Evolutionary conservation across 164 flowering plant genomes (phyloP), one percentile per base, ranked within the genome.

Genomic region (Taxillus chinensis): DNA sequence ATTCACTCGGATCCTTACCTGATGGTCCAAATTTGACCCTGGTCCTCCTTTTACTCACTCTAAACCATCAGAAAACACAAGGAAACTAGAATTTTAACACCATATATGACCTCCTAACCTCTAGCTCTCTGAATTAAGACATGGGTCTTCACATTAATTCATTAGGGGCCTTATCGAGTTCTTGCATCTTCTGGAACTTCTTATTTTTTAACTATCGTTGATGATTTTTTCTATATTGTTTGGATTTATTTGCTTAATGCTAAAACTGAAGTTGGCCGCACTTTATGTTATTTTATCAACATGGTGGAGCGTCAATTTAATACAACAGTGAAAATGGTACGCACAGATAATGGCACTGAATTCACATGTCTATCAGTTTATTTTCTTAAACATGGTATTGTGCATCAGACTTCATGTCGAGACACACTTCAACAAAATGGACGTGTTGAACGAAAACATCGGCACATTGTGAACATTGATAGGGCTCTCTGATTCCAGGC

Each of bases 151-250:
- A n/a, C n/a, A n/a, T n/a, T n/a, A n/a, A 60, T 66, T 41, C 63
- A 66, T 42, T 39, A 53, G 68, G 68, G 68, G 12, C 15, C 68
- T 9, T 59, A 66, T 59, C n/a, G 56, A 3, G 16, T n/a, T 53
- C 3, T 1, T 5, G 6, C 67, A 3, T 17, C 9, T 39, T 56
- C 3, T 13, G 13, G 59, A 3, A 3, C 11, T 5, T 15, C 8
- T 16, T 67, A 52, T 45, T 67, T 67, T 49, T 38, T 67, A 3
- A 61, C 64, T 6, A 61, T 61, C 45, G 55, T 67, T 3, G 70
- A 61, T 62, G 62, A 68, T 49, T 68, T 14, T 68, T 68, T 57
- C 8, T 3, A 50, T 1, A 12, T 0, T 39, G 15, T 52, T 0
- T 62, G 65, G 70, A 46, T 27, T 27, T 27, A 27, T 27, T 27